A percentile compares a stretch with the other conserved stretches of the same genome.
Evolutionary conservation across 768 basidiomycete genomes (phyloP).

Genomic region (Chalciporus chontae): DNA sequence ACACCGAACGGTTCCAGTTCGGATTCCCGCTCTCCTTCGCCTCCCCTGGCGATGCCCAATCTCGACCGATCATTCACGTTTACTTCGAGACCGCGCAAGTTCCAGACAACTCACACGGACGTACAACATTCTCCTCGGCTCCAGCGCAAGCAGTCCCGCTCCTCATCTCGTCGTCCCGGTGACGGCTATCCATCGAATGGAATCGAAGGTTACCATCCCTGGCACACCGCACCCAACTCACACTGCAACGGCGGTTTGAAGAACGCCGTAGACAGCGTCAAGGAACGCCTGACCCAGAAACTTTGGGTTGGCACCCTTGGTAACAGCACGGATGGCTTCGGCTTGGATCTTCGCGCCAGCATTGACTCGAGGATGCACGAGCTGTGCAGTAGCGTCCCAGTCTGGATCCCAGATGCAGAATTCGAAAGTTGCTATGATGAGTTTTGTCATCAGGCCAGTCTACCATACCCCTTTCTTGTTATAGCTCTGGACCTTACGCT

Average conservation of each 20-base stretch:
- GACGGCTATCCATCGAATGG: constrained; percentile 31
- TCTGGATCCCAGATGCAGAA: constrained; percentile 81
- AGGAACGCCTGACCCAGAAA: constrained; percentile 46
- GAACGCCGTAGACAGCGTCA: constrained; percentile 74
- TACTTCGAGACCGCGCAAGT: constrained; percentile 37
- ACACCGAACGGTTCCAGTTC: constrained; percentile 13
- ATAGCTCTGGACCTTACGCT: constrained; percentile 17
- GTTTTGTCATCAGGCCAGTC: constrained; percentile 75
- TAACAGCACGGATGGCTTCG: constrained; percentile 62
- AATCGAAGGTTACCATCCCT: constrained; percentile 28
- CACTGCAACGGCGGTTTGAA: constrained; percentile 83
- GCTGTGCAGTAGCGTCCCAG: constrained; percentile 44
- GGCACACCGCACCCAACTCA: constrained; percentile 56
- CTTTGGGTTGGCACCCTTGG: constrained; percentile 75
- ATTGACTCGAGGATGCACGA: constrained; percentile 51
- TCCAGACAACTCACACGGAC: constrained; percentile 48
- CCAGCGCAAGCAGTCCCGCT: constrained; percentile 51
- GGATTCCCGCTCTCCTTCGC: background rate
- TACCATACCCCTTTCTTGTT: background rate
- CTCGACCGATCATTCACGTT: constrained; percentile 27
- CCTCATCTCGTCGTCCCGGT: constrained; percentile 45
- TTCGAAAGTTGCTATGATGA: constrained; percentile 81
- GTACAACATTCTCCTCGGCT: constrained; percentile 36
- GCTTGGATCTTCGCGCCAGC: constrained; percentile 49
- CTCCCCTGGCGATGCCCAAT: constrained; percentile 3